Evolutionary conservation across 2,329 filamentous ascomycete genomes (phyloP).

Genomic region (Leptographium lundbergii): DNA sequence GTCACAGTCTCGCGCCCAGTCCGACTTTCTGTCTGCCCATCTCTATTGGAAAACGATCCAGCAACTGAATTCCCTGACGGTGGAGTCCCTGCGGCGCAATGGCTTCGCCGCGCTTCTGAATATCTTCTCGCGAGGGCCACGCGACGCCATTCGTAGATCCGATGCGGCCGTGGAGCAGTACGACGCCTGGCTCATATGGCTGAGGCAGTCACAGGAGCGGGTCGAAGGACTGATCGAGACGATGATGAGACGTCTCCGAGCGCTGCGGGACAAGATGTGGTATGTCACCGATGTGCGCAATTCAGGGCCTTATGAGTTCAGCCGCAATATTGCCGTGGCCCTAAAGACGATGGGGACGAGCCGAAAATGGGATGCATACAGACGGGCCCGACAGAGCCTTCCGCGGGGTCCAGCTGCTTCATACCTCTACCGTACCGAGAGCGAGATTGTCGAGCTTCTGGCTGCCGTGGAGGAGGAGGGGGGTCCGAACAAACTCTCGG

Average conservation of each 20-base stretch:
- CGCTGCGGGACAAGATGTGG: conserved; percentile 95
- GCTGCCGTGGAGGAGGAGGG: conserved; percentile 74
- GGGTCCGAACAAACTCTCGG: conserved; percentile 88
- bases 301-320: conserved; percentile 78
- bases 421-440: conserved; percentile 68
- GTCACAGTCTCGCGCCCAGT: conserved; percentile 61
- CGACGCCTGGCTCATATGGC: conserved; percentile 70
- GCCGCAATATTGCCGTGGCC: conserved; percentile 72
- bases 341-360: conserved; percentile 79
- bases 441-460: conserved; percentile 76
- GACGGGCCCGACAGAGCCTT: conserved; percentile 34
- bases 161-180: conserved; percentile 65
- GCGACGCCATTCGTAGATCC: conserved; percentile 56
- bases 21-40: conserved; percentile 74
- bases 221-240: conserved; percentile 62
- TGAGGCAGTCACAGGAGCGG: conserved; percentile 70
- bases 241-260: conserved; percentile 61
- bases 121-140: conserved; percentile 59
- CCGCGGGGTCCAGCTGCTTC: conserved; percentile 37
- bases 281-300: conserved; percentile 89
- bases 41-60: conserved; percentile 75
- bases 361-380: conserved; percentile 27
- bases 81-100: conserved; percentile 48
- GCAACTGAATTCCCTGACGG: conserved; percentile 52
- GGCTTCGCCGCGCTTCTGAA: conserved; percentile 60